Percentiles rank a stretch among this genome's conserved stretches.
phyloP scores from a whole-genome alignment of 1,284 basidiomycete genomes.

The Microbotryum silenes-acaulis region DNA sequence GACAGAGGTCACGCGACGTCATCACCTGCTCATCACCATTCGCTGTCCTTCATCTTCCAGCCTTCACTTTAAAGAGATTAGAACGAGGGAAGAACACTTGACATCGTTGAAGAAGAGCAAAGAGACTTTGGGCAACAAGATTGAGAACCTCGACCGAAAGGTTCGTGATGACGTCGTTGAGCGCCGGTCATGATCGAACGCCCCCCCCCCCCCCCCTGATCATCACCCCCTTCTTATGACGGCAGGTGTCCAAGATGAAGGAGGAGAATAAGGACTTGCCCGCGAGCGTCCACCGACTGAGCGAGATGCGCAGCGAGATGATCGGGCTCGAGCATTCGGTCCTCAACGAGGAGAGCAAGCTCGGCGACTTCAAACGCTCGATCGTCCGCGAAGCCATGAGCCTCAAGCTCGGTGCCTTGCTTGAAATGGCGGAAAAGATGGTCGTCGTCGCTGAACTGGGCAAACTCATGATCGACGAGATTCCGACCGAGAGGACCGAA shows the following conservation, averaged over 20 bases:
- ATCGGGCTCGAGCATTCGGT: slow-evolving; percentile 36
- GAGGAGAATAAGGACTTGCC: slow-evolving; percentile 38
- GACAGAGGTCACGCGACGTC: too few species aligned
- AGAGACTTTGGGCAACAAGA: slow-evolving; percentile 33
- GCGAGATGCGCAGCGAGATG: slow-evolving; percentile 36
- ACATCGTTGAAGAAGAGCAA: slow-evolving; percentile 32
- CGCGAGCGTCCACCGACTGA: slow-evolving; percentile 23
- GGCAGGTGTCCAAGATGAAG: slow-evolving; percentile 37
- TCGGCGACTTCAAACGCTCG: slow-evolving; percentile 29
- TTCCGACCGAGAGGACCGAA: slow-evolving; percentile 32
- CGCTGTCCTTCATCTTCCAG: background rate
- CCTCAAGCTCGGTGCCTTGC: slow-evolving; percentile 35
- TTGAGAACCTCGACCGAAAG: slow-evolving; percentile 35
- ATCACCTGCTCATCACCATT: too few species aligned
- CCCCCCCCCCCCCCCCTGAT: background rate
- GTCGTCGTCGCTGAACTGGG: slow-evolving; percentile 36
- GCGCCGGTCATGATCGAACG: background rate
- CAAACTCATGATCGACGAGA: slow-evolving; percentile 36
- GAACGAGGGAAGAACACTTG: slow-evolving; percentile 36
- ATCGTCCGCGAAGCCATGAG: slow-evolving; percentile 17
- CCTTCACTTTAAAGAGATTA: slow-evolving; percentile 35
- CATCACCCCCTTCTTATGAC: too few species aligned
- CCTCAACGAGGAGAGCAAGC: slow-evolving; percentile 34
- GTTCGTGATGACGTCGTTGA: slow-evolving; percentile 5
- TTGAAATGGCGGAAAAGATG: slow-evolving; percentile 37